phyloP scores from a whole-genome alignment of 1,284 basidiomycete genomes.

The Gymnopus androsaceus region DNA sequence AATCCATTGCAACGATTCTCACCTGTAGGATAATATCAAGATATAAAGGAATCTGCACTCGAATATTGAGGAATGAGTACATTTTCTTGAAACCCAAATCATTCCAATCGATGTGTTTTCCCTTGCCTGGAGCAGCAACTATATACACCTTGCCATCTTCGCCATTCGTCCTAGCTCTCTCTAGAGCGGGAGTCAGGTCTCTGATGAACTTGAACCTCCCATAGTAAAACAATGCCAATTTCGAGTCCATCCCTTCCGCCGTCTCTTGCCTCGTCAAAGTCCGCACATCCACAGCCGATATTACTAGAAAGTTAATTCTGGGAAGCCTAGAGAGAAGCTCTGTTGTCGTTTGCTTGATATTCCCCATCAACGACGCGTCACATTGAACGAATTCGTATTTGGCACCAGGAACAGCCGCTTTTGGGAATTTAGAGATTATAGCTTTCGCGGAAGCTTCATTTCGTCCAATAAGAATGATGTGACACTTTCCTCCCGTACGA shows the following conservation, averaged over 20 bases:
- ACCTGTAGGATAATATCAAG: constrained; percentile 9
- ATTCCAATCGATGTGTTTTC: neutral
- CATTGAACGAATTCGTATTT: constrained; percentile 28
- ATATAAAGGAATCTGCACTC: neutral
- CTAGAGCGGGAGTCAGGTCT: constrained; percentile 29
- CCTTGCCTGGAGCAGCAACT: constrained; percentile 10
- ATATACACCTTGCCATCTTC: constrained; percentile 22
- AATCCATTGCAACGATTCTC: neutral
- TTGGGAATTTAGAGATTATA: constrained; percentile 35
- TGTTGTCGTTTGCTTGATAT: too few relatives aligned
- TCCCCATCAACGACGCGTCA: constrained; percentile 34
- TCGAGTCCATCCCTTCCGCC: constrained; percentile 48
- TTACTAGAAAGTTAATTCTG: too few relatives aligned
- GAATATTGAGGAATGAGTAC: neutral
- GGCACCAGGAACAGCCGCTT: constrained; percentile 17
- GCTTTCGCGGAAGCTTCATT: constrained; percentile 33
- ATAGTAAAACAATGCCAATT: constrained; percentile 49
- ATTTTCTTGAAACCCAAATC: constrained; percentile 7
- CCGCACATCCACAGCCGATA: too few relatives aligned
- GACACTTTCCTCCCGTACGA: constrained; percentile 30
- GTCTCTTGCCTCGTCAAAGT: too few relatives aligned
- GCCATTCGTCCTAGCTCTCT: constrained; percentile 27
- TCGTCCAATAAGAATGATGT: constrained; percentile 37
- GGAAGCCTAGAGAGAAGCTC: too few relatives aligned
- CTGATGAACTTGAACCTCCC: constrained; percentile 28